Evolutionary conservation across 805 yeast species (phyloP), one percentile per base, ranked within the genome.

Genomic region (Candida caryicola): DNA sequence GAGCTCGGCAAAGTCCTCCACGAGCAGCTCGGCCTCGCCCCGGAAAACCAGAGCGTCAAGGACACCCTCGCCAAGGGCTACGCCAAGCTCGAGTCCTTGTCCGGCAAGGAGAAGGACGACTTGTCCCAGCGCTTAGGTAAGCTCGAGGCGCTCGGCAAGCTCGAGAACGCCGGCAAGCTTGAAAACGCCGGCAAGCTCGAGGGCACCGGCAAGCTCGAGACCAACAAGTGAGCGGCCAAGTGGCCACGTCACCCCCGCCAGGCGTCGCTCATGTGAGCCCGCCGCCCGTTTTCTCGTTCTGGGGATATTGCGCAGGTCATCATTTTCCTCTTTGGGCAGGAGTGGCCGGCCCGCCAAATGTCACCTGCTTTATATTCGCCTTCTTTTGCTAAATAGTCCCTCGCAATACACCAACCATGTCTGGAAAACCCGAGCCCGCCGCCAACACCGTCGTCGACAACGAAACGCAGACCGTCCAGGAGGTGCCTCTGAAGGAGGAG

Each of bases 1-100:
- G 41, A 41, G 23, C 31, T 41, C 12, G 45, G 45, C n/a, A 34
- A 41, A 19, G 29, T 41, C 17, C 38, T 35, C 21, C 18, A 26
- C 17, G 34, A 33, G 33, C 31, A 40, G 28, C 31, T 36, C 18
- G 43, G 43, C 6, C 17, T 37, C n/a, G 38, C 35, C 33, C 37
- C 36, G 4, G 10, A 31, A 1, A 18, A 18, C 10, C 29, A 29
- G n/a, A 34, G 34, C 18, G n/a, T 36, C 19, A 32, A 29, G 13
- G 31, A 32, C 13, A 15, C 38, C 26, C 13, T 31, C 36, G 34
- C 27, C 23, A 30, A 37, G 9, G 37, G 37, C 19, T 30, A 17
- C 32, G 33, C 47, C 23, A 40, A 37, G 37, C 23, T 36, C 34
- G 35, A 36, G 17, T 29, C 33, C 6, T 9, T 33, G 19, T 36